phyloP scores from a whole-genome alignment of 2,329 filamentous ascomycete species.

The Harringtonia aguacate region DNA sequence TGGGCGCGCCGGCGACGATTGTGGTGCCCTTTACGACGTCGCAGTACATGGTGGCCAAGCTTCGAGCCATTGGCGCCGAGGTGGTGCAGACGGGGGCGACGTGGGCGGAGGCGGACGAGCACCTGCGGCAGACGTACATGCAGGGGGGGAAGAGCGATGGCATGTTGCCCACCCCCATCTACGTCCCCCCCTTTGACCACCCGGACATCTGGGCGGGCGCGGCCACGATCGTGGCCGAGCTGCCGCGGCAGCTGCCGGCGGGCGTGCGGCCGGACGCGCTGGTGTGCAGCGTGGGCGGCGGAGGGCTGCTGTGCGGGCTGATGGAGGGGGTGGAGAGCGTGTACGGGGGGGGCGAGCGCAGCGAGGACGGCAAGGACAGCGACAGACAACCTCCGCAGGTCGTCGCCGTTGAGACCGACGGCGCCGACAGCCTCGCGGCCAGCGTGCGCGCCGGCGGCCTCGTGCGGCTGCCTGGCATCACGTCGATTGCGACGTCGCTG shows the following conservation, averaged over 20 bases:
- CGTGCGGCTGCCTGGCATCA: slow-evolving; percentile 57
- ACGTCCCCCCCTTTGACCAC: slow-evolving; percentile 58
- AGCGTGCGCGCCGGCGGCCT: slow-evolving; percentile 42
- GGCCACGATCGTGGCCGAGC: slow-evolving; percentile 40
- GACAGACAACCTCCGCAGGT: slow-evolving; percentile 27
- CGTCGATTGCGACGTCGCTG: slow-evolving; percentile 59
- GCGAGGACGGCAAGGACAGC: not conserved
- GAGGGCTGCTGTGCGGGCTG: slow-evolving; percentile 59
- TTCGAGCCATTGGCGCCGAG: slow-evolving; percentile 52
- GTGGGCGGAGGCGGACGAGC: slow-evolving; percentile 59
- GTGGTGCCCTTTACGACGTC: slow-evolving; percentile 59
- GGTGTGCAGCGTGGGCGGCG: slow-evolving; percentile 61
- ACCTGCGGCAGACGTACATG: slow-evolving; percentile 48
- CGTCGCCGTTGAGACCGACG: slow-evolving; percentile 61
- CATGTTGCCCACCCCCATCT: slow-evolving; percentile 33
- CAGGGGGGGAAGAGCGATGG: slow-evolving; percentile 15
- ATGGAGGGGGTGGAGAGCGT: slow-evolving; percentile 46
- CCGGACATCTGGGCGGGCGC: slow-evolving; percentile 57
- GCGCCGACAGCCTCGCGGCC: slow-evolving; percentile 54
- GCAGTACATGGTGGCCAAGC: slow-evolving; percentile 55
- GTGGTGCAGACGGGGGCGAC: slow-evolving; percentile 54
- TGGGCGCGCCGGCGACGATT: slow-evolving; percentile 56
- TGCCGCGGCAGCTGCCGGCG: slow-evolving; percentile 23
- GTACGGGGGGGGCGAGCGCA: slow-evolving; percentile 11
- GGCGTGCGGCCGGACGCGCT: slow-evolving; percentile 42